Base-by-base conservation (phyloP, 2,329 filamentous ascomycete genomes). In the Coniella lustricola region DNA sequence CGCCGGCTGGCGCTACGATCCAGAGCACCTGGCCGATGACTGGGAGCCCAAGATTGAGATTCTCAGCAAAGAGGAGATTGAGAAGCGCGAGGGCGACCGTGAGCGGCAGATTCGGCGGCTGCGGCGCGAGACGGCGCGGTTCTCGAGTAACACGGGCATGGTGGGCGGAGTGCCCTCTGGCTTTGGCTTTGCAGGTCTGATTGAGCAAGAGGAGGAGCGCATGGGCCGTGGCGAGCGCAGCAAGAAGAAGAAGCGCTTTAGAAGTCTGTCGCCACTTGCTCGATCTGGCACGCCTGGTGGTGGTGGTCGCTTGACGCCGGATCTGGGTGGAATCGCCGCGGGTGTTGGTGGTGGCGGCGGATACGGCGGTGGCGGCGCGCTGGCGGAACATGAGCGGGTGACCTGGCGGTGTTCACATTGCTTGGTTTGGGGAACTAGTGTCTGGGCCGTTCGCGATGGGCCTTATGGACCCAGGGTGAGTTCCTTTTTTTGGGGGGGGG, bases 371-470 rank as follows among this genome's bases (percentile, higher is more conserved):
- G 71, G 78, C 49, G 76, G 81, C 40, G 70, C 85, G 22, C 72
- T 93, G 48, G 81, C 81, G 2, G 88, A 94, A 46, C 77, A 77
- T 60, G 93, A 97, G 71, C 78, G 90, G 57, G 74, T 79, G 55
- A 82, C 76, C 37, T 98, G 93, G 93, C 80, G 88, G 54, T 98
- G 93, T 68, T 74, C 74, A 38, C 91, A 97, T 66, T 98, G 93
- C 65, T 76, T 77, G 52, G 82, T 96, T 31, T 91, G 87, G 82
- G 93, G 91, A 14, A 84, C 84, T 42, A 86, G 89, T 22, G 89
- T 96, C 8, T 98, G 93, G 93, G 90, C 88, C 42, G 91, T 97
- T 3, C 77, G 93, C 59, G 90, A 97, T 67, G 93, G 93, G 20
- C 93, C 93, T 13, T 74, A 79, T 47, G 91, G 90, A 47, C 79